Evolutionary conservation across 495 filamentous ascomycete species (phyloP).

Genomic region (Lophium mytilinum): DNA sequence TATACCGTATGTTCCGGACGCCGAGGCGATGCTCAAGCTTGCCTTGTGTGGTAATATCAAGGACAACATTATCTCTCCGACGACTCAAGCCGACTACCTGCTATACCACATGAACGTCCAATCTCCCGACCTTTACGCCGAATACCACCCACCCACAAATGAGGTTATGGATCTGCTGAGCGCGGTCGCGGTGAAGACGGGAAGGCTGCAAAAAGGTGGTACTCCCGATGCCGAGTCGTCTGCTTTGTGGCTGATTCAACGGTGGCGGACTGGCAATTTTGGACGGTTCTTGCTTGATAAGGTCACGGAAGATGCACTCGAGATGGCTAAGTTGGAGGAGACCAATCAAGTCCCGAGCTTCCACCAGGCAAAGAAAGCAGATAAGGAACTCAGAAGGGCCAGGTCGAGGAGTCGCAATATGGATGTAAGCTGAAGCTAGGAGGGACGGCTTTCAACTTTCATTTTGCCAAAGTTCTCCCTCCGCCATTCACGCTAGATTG

Average conservation of each 20-base stretch:
- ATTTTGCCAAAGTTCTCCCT: too few species aligned
- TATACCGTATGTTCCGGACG: constrained; percentile 76
- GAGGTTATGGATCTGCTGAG: constrained; percentile 63
- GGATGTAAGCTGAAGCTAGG: too few species aligned
- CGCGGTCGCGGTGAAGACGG: constrained; percentile 60
- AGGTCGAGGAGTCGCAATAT: background rate
- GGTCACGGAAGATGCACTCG: constrained; percentile 49
- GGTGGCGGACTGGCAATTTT: constrained; percentile 70
- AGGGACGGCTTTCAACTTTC: too few species aligned
- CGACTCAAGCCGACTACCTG: constrained; percentile 79
- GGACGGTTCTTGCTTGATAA: constrained; percentile 77
- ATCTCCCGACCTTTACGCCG: constrained; percentile 49
- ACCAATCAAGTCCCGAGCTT: constrained; percentile 22
- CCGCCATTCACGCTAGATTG: too few species aligned
- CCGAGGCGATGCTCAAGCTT: constrained; percentile 86
- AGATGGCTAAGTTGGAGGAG: constrained; percentile 31
- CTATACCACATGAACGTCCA: constrained; percentile 71
- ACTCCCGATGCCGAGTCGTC: constrained; percentile 61
- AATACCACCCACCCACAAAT: constrained; percentile 70
- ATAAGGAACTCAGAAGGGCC: constrained; percentile 26
- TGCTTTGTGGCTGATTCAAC: constrained; percentile 75
- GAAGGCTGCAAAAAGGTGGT: constrained; percentile 69
- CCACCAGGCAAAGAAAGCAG: constrained; percentile 32
- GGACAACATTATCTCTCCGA: constrained; percentile 67
- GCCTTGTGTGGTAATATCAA: constrained; percentile 86